These are phyloP conservation scores for Mortierella sp. DNA, from an alignment of 371 early-diverging fungal species.

Conservation along the genomic window DNA sequence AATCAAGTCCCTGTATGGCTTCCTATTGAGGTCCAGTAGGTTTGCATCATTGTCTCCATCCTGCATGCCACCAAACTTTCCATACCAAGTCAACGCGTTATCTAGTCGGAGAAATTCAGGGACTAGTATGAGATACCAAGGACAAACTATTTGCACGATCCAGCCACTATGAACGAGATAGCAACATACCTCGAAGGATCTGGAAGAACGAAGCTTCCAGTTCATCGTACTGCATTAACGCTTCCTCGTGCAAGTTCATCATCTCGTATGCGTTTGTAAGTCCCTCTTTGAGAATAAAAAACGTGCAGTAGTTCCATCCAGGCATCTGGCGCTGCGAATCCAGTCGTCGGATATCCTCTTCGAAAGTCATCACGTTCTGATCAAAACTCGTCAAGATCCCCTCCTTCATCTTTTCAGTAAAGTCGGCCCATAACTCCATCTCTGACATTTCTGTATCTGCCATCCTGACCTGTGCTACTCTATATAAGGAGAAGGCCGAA, in stretches of 20 bases:
- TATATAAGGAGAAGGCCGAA: constrained; percentile 25
- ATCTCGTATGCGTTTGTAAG: constrained; percentile 89
- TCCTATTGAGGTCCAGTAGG: constrained; percentile 79
- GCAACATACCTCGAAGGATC: constrained; percentile 73
- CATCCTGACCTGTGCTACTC: constrained; percentile 73
- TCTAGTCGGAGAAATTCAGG: constrained; percentile 49
- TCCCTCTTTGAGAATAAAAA: constrained; percentile 94
- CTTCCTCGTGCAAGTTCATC: constrained; percentile 89
- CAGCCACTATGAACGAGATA: no score
- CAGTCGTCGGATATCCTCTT: constrained; percentile 90
- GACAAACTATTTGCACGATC: background rate
- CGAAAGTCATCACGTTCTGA: constrained; percentile 80
- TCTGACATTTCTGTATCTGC: constrained; percentile 71
- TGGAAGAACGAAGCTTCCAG: constrained; percentile 94
- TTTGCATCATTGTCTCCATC: constrained; percentile 89
- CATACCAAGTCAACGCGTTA: constrained; percentile 92
- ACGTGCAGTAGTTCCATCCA: constrained; percentile 98
- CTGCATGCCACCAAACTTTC: constrained; percentile 88
- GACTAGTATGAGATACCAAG: background rate
- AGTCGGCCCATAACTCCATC: constrained; percentile 83
- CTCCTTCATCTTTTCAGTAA: constrained; percentile 85
- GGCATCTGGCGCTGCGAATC: constrained; percentile 94
- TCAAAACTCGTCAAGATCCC: constrained; percentile 84
- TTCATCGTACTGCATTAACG: constrained; percentile 94
- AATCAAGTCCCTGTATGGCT: constrained; percentile 90